Conservation (phyloP, 2,329 filamentous ascomycete species). For the Blumeria hordei region DNA sequence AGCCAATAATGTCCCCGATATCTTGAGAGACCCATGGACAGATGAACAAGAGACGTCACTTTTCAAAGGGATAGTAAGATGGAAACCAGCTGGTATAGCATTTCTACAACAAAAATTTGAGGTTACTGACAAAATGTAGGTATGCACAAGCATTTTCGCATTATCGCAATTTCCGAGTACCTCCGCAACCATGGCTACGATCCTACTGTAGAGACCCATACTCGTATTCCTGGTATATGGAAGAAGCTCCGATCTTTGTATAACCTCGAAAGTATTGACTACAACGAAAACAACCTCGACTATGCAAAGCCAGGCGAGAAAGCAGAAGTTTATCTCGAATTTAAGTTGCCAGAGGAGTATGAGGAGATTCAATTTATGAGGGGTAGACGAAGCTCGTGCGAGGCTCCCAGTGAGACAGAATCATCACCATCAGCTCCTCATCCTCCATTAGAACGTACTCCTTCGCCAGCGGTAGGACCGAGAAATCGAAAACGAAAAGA, state of each 20-base stretch:
- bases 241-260: conserved; percentile 63
- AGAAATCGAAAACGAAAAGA: conserved; percentile 14
- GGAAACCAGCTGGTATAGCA: conserved; percentile 73
- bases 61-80: conserved; percentile 77
- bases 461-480: conserved; percentile 2
- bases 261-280: conserved; percentile 65
- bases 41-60: conserved; percentile 85
- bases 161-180: conserved; percentile 65
- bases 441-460: conserved; percentile 9
- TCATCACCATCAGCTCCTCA: conserved; percentile 17
- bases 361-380: conserved; percentile 12
- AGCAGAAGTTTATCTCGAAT: conserved; percentile 23
- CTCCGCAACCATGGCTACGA: conserved; percentile 61
- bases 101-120: neutral
- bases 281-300: conserved; percentile 38
- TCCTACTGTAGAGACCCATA: conserved; percentile 47
- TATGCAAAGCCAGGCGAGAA: conserved; percentile 31
- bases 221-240: conserved; percentile 80
- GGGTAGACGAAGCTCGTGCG: conserved; percentile 7
- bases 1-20: conserved; percentile 19
- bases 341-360: conserved; percentile 29
- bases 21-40: conserved; percentile 58
- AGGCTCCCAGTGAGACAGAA: conserved; percentile 15
- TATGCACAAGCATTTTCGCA: conserved; percentile 83
- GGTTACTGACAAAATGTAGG: conserved; percentile 22